Evolutionary conservation across 441 rosid genomes (phyloP).

Genomic region (Erodium trifolium): DNA sequence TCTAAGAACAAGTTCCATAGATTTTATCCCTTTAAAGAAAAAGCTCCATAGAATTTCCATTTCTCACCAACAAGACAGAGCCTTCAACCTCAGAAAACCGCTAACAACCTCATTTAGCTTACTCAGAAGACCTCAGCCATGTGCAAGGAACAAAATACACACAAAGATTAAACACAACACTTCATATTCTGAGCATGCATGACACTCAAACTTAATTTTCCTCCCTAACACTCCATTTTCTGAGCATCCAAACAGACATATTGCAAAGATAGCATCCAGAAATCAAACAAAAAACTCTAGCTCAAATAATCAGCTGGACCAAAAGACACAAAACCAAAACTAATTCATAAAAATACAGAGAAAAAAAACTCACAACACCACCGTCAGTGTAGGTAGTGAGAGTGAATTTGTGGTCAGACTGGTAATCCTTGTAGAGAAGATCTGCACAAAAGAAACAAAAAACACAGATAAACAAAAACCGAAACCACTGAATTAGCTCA

Average conservation of each 20-base stretch:
- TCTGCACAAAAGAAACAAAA: slow-evolving; percentile 31
- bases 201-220: no score
- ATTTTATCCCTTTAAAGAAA: no score
- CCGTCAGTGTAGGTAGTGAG: slow-evolving; percentile 64
- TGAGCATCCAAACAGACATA: slow-evolving; percentile 5
- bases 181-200: no score
- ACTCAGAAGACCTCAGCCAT: no score
- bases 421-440: slow-evolving; percentile 85
- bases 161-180: neutral
- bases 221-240: neutral
- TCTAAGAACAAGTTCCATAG: neutral
- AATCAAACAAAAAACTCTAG: neutral
- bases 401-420: slow-evolving; percentile 77
- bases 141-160: neutral
- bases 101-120: neutral
- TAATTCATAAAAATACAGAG: neutral
- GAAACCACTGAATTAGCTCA: neutral
- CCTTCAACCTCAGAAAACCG: neutral
- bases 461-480: neutral
- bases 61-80: neutral
- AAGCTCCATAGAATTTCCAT: neutral
- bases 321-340: neutral
- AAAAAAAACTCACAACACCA: slow-evolving; percentile 57
- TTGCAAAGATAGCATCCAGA: neutral
- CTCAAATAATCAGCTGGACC: neutral